Evolutionary conservation across 768 basidiomycete species (phyloP), one percentile per base, ranked within the genome.

Genomic region (Lyophyllum atratum): DNA sequence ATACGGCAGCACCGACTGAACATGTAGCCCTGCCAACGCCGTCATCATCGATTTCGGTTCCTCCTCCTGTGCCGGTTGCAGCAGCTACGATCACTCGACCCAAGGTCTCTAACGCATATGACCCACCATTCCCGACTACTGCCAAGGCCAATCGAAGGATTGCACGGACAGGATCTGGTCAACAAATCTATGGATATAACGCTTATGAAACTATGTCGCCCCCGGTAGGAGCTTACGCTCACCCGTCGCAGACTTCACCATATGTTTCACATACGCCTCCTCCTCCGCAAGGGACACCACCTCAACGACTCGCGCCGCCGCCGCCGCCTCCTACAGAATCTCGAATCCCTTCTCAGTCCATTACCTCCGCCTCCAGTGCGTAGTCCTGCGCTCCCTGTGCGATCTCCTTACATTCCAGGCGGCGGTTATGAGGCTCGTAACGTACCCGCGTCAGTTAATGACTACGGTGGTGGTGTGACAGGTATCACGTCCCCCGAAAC

Each of bases 101-200:
- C 22, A 89, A 85, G 71, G 70, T 83, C 31, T 77, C 75, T 14
- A 89, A 90, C 61, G 90, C 89, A 1, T 92, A 90, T 63, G 90
- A 92, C 62, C 90, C 90, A 2, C 89, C 90, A 29, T 81, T 91
- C 56, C 83, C 83, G 37, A 77, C 85, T 1, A 70, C 75, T 17
- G 80, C 74, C 56, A 70, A 71, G 47, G 47, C 72, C 31, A 73
- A 68, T 49, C 73, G 77, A 47, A 65, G 66, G 15, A 64, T 55
- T 19, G 59, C 64, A 22, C 67, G 69, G 33, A 49, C 50, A 39
- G 56, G 56, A 25, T 61, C 59, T 39, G 58, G 57, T 24, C 64
- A 61, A 33, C 55, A 56, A 24, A 19, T 59, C 24, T 63, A 63
- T 47, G 65, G 65, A n/a, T 66, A 68, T 54, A 64, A 65, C 33